These are phyloP conservation scores for Neodidymelliopsis sp. DNA, from an alignment of 2,329 filamentous ascomycete species.

Conservation along the genomic window DNA sequence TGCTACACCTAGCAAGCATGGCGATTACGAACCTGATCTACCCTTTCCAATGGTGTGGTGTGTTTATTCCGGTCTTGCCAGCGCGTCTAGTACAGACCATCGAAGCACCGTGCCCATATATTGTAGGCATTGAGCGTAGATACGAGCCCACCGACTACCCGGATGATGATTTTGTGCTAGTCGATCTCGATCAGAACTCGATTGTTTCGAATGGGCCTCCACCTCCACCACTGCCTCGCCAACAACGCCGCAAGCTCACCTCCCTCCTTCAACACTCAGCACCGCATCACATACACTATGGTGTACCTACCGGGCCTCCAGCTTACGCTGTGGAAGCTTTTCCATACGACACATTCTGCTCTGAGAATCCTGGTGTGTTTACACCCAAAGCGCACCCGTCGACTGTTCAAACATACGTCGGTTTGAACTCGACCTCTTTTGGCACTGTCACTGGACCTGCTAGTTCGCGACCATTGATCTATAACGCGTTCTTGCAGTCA, in stretches of 20 bases:
- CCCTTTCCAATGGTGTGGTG: constrained; percentile 89
- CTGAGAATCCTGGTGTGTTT: constrained; percentile 84
- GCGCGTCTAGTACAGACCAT: constrained; percentile 87
- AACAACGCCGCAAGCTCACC: constrained; percentile 87
- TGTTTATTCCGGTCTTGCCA: constrained; percentile 91
- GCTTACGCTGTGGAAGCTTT: constrained; percentile 93
- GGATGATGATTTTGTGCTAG: constrained; percentile 93
- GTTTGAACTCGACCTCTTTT: constrained; percentile 88
- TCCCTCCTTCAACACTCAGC: constrained; percentile 89
- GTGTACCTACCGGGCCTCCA: constrained; percentile 86
- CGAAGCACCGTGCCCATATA: constrained; percentile 95
- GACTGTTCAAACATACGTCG: constrained; percentile 83
- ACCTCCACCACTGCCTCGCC: constrained; percentile 81
- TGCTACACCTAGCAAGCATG: constrained; percentile 92
- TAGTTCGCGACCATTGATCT: constrained; percentile 70
- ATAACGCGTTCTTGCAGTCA: constrained; percentile 89
- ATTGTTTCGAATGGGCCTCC: constrained; percentile 82
- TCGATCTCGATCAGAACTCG: constrained; percentile 89
- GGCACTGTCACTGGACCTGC: constrained; percentile 67
- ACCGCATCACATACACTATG: constrained; percentile 85
- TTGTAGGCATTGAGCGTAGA: constrained; percentile 91
- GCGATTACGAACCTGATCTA: constrained; percentile 88
- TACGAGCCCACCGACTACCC: constrained; percentile 88
- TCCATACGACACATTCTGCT: constrained; percentile 87
- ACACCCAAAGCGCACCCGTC: constrained; percentile 73